A percentile compares a stretch with the other conserved stretches of the same genome.
These are phyloP conservation scores for Venturia asperata DNA, from an alignment of 2,329 filamentous ascomycete genomes.

Conservation along the genomic window DNA sequence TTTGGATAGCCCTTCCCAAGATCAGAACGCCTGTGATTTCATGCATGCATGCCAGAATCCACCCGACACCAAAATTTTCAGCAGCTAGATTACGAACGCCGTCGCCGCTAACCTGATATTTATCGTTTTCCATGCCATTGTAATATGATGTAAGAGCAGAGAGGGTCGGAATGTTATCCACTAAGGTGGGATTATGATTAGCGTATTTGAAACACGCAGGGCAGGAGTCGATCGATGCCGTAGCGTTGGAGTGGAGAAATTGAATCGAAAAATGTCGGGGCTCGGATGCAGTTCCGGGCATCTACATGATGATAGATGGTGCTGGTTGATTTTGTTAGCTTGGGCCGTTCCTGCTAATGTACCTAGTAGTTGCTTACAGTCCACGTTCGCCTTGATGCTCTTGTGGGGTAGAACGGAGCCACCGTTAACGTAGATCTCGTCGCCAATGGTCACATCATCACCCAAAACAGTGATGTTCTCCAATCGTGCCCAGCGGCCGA, in stretches of 20 bases:
- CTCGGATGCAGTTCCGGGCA: slow-evolving; percentile 24
- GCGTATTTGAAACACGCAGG: not conserved
- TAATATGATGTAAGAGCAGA: slow-evolving; percentile 5
- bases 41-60: slow-evolving; percentile 11
- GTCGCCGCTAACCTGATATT: not conserved
- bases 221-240: slow-evolving; percentile 2
- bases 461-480: slow-evolving; percentile 98
- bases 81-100: slow-evolving; percentile 1
- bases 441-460: slow-evolving; percentile 94
- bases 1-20: not conserved
- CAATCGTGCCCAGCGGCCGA: slow-evolving; percentile 90
- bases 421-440: slow-evolving; percentile 98
- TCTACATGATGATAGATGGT: slow-evolving; percentile 43
- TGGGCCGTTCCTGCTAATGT: not conserved
- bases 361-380: slow-evolving; percentile 40
- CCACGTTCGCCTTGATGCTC: slow-evolving; percentile 97
- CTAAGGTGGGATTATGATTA: slow-evolving; percentile 6
- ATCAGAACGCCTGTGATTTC: slow-evolving; percentile 9
- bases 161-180: not conserved
- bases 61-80: not conserved
- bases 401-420: slow-evolving; percentile 94
- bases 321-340: slow-evolving; percentile 27
- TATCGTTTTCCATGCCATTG: slow-evolving; percentile 10
- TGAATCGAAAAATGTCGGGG: not conserved
- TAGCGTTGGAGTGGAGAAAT: not conserved